These are phyloP conservation scores for Cladobotryum protrusum DNA, from an alignment of 2,329 filamentous ascomycete species.

Conservation along the genomic window DNA sequence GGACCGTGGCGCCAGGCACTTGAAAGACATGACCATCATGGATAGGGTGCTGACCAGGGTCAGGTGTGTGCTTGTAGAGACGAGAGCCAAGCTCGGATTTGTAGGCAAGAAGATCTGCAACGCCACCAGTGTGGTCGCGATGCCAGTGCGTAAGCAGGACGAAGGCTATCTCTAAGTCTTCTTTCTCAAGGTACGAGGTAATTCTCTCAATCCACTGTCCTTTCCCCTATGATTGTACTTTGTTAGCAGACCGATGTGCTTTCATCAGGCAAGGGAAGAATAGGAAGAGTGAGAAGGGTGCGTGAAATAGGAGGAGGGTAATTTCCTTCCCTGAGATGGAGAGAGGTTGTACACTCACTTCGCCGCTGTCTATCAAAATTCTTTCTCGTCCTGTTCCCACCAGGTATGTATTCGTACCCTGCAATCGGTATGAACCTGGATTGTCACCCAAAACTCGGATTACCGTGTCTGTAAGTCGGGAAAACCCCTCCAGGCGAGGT, in stretches of 20 bases:
- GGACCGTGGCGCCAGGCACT: constrained; percentile 51
- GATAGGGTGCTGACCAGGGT: constrained; percentile 31
- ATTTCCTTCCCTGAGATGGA: no score
- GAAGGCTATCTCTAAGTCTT: constrained; percentile 27
- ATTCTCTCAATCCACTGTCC: no score
- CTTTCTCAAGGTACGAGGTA: no score
- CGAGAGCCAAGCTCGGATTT: constrained; percentile 12
- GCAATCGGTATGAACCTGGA: neutral
- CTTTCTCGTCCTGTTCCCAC: constrained; percentile 4
- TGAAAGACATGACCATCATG: constrained; percentile 44
- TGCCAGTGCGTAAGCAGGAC: constrained; percentile 70
- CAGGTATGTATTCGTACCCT: constrained; percentile 11
- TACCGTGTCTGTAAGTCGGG: no score
- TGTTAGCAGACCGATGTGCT: no score
- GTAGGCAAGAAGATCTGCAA: constrained; percentile 47
- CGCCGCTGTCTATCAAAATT: constrained; percentile 5
- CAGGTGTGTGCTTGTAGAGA: constrained; percentile 55
- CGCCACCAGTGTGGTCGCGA: constrained; percentile 61
- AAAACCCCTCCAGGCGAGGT: no score
- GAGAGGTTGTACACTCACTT: no score
- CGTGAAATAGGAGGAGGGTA: no score
- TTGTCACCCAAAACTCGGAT: no score
- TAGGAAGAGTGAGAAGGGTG: no score
- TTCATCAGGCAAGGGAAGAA: no score
- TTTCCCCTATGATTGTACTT: neutral